Base-by-base conservation (phyloP, 352 stramenopile genomes). In the Globisporangium nodosum region DNA sequence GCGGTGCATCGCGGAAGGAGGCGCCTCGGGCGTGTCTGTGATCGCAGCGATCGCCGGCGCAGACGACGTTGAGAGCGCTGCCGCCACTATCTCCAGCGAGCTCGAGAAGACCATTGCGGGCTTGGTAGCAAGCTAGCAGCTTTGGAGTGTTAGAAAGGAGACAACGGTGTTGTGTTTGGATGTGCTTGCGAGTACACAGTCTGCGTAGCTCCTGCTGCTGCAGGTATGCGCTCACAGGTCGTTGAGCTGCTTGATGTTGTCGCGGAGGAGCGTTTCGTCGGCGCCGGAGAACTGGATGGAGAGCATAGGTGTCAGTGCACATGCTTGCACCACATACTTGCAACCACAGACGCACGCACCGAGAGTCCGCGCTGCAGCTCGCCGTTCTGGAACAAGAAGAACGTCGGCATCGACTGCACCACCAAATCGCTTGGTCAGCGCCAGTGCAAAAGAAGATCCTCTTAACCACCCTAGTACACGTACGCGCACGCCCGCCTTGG, bases 391-490 rank as follows among this genome's bases (percentile, higher is more conserved):
- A 93, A 93, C 63, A 86, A 86, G 54, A 85, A 90, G 70, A 95
- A 95, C 50, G 85, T 95, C 18, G 85, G 85, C 85, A 95, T 95
- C 54, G 85, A 92, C 85, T 94, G 51, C 7, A 16, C 3, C 18
- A 49, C 18, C 43, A 40, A 7, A 15, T 15, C 5, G 6, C 7
- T 5, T 30, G 8, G 43, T 49, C 18, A 49, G 43, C 0, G 5
- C 9, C 16, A 20, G 21, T n/a, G 20, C 43, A 5, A 47, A 18
- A 20, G 33, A 6, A 11, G 33, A 37, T 11, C 33, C 5, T 12
- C 5, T 37, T 37, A 6, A 37, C 9, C 6, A 37, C 24, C 24
- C 24, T 27, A 27, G 1, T 46, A 37, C 8, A 76, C 86, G 59
- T 70, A 95, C 86, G 37, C 84, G 83, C 30, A 95, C 85, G 33